Conservation (phyloP, 179 eudicot genomes). For the Drosera spatulata region DNA sequence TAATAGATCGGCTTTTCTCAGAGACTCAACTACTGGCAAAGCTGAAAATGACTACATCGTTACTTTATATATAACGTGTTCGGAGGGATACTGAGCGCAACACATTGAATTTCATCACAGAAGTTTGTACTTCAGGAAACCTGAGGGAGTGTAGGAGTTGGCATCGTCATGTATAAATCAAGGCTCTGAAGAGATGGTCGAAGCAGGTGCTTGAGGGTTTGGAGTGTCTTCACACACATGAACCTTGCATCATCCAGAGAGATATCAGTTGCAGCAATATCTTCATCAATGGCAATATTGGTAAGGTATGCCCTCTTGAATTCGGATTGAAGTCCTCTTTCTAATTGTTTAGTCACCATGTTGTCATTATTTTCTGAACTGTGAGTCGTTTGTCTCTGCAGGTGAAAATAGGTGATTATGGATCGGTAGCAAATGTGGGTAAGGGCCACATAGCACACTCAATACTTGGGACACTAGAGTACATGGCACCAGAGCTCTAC, state of each 20-base stretch:
- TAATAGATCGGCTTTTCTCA: conserved; percentile 5
- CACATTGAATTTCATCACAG: conserved; percentile 9
- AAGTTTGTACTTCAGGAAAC: conserved; percentile 8
- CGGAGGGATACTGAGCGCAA: conserved; percentile 2
- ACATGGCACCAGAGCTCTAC: conserved; percentile 78
- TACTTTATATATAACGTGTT: background rate
- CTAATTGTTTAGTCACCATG: background rate
- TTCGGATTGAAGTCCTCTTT: background rate
- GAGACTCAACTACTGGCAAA: conserved; percentile 3
- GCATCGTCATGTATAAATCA: conserved; percentile 16
- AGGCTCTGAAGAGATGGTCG: conserved; percentile 75
- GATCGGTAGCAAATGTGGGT: conserved; percentile 68
- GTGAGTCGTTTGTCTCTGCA: conserved; percentile 6
- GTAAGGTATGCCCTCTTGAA: conserved; percentile 20
- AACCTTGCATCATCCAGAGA: conserved; percentile 73
- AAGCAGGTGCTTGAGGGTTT: conserved; percentile 64
- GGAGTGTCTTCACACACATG: conserved; percentile 72
- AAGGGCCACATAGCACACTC: conserved; percentile 70
- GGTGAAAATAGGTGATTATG: conserved; percentile 81
- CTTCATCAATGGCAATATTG: conserved; percentile 67
- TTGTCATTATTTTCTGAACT: background rate
- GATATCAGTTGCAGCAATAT: conserved; percentile 72
- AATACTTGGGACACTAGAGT: conserved; percentile 66
- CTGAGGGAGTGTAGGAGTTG: conserved; percentile 16
- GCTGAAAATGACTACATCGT: conserved; percentile 5